Evolutionary conservation across 2,329 filamentous ascomycete species (phyloP).

Genomic region (Colletotrichum sp.): DNA sequence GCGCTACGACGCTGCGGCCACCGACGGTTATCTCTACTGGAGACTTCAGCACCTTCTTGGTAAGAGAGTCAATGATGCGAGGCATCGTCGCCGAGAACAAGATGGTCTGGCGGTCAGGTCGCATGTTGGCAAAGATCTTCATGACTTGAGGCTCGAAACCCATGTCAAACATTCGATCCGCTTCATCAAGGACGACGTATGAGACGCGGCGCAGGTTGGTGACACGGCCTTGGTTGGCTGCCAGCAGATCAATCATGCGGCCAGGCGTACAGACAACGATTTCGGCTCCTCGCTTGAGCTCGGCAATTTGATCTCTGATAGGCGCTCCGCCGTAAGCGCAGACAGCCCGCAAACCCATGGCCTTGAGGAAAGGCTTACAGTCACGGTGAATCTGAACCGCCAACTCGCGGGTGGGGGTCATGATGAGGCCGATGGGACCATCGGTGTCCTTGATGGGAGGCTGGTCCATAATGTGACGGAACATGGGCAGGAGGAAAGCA

Average conservation of each 20-base stretch:
- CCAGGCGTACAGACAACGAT: slow-evolving; percentile 96
- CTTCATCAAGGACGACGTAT: slow-evolving; percentile 95
- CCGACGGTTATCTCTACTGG: slow-evolving; percentile 94
- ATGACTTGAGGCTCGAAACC: slow-evolving; percentile 98
- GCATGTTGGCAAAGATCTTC: slow-evolving; percentile 92
- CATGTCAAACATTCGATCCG: slow-evolving; percentile 99
- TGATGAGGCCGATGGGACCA: slow-evolving; percentile 85
- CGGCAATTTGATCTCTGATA: slow-evolving; percentile 97
- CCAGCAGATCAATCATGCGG: slow-evolving; percentile 92
- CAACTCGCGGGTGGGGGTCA: slow-evolving; percentile 93
- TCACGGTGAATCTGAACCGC: slow-evolving; percentile 94
- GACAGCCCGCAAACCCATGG: slow-evolving; percentile 82
- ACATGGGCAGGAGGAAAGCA: slow-evolving; percentile 95
- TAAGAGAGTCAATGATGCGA: slow-evolving; percentile 87
- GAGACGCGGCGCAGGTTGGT: slow-evolving; percentile 89
- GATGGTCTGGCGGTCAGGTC: slow-evolving; percentile 91
- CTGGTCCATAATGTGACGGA: slow-evolving; percentile 96
- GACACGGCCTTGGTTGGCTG: slow-evolving; percentile 91
- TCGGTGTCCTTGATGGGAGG: slow-evolving; percentile 80
- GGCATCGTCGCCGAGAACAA: slow-evolving; percentile 98
- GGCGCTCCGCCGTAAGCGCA: slow-evolving; percentile 95
- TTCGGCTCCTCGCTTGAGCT: slow-evolving; percentile 92
- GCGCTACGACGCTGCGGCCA: slow-evolving; percentile 84
- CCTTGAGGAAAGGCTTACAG: slow-evolving; percentile 92
- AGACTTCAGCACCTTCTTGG: slow-evolving; percentile 84